Evolutionary conservation across 148 eudicot genomes (phyloP), one percentile per base, ranked within the genome.

Genomic region (Simmondsia chinensis): DNA sequence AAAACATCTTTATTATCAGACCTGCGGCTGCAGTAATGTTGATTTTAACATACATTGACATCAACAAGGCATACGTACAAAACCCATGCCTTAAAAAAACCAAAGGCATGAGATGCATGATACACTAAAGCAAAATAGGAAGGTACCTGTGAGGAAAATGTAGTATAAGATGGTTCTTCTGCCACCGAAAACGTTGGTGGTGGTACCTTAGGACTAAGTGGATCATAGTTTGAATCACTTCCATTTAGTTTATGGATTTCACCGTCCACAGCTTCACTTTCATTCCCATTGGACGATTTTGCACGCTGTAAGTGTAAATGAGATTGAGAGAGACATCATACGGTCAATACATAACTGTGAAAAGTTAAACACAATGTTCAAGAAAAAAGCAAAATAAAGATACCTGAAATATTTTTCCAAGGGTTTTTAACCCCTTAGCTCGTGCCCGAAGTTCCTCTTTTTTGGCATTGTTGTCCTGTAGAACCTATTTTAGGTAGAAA

Each of bases 361-460:
- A 31, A 8, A 30, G 33, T 38, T 28, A 38, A 36, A 19, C 46
- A 46, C 27, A 20, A 52, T 42, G 33, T 38, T 23, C 33, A 16
- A 33, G 31, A 42, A 11, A 52, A 23, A 38, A 26, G 16, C 10
- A 10, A 39, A 35, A 20, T 56, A 27, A 19, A 4, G 17, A 39
- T 38, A 80, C 99, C 89, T 93, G 96, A 59, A 93, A 86, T 56
- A 86, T 86, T 71, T 77, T 86, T 18, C 99, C 99, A 44, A 93
- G 80, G 54, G 81, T 73, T 60, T 80, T 93, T 60, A 93, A 78
- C 24, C 88, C 99, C 74, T 82, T 86, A 11, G 96, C 99, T 46
- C 99, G 75, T 31, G 71, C 72, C 41, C 94, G 89, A 8, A 86
- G 89, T 54, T 93, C 99, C 69, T 93, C 99, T 65, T 64, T 93